A percentile compares a stretch with the other conserved stretches of the same genome.
Conservation (phyloP, 2,329 filamentous ascomycete species). For the Cercospora beticola region DNA sequence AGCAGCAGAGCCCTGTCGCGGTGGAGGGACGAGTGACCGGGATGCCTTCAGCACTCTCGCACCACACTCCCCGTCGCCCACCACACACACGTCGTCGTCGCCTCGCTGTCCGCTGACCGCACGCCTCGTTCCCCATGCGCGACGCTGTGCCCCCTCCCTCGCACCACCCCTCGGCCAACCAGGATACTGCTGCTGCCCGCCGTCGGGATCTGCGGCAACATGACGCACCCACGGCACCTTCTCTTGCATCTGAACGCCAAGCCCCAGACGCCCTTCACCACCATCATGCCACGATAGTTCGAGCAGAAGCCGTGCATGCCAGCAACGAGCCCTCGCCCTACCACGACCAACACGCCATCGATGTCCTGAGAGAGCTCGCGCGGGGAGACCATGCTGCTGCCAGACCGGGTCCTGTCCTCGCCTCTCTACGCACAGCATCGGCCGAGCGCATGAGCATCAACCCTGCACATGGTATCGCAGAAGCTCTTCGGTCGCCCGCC, state of each 20-base stretch:
- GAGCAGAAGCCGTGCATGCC: neutral
- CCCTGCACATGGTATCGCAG: conserved; percentile 26
- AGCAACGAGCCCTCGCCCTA: neutral
- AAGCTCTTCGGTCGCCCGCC: conserved; percentile 14
- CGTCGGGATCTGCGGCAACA: neutral
- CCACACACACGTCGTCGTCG: neutral
- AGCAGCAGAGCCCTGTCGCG: neutral
- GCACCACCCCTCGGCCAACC: neutral
- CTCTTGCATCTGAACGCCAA: conserved; percentile 1
- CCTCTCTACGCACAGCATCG: conserved; percentile 8
- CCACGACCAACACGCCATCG: neutral
- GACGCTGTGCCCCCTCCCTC: neutral
- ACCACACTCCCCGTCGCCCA: neutral
- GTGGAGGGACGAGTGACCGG: neutral
- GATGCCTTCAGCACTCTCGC: neutral
- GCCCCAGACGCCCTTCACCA: neutral
- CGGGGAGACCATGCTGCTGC: neutral
- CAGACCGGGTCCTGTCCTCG: neutral
- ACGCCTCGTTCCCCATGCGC: neutral
- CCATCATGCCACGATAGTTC: neutral
- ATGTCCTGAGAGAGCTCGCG: neutral
- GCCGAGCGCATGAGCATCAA: conserved; percentile 26
- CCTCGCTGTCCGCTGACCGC: neutral
- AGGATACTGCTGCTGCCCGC: neutral
- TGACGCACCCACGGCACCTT: neutral